Percentiles rank a stretch among this genome's conserved stretches.
Evolutionary conservation across 2,329 filamentous ascomycete genomes (phyloP).

Genomic region (Leptographium lundbergii): DNA sequence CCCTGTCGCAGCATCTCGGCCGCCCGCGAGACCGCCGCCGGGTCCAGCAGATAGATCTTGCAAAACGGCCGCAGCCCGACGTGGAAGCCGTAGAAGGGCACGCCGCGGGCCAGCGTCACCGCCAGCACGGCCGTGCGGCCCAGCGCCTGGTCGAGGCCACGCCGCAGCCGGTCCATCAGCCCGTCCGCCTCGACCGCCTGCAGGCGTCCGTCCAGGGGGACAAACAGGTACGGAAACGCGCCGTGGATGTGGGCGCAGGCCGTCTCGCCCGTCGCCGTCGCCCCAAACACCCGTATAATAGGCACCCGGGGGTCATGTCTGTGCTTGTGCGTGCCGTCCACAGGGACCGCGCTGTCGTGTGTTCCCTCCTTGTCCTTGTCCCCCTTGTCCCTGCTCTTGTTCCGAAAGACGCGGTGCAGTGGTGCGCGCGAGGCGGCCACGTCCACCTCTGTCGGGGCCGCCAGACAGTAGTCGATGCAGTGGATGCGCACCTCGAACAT

Average conservation of each 20-base stretch:
- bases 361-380: background rate
- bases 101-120: slow-evolving; percentile 81
- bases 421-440: slow-evolving; percentile 42
- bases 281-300: slow-evolving; percentile 21
- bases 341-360: too few relatives aligned
- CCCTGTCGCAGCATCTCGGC: slow-evolving; percentile 81
- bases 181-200: slow-evolving; percentile 2
- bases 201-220: slow-evolving; percentile 24
- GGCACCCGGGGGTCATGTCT: slow-evolving; percentile 30
- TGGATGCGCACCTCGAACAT: slow-evolving; percentile 85
- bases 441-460: slow-evolving; percentile 65
- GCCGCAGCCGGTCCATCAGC: slow-evolving; percentile 41
- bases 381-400: background rate
- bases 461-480: slow-evolving; percentile 91
- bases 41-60: slow-evolving; percentile 91
- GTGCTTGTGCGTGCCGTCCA: background rate
- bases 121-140: slow-evolving; percentile 63
- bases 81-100: slow-evolving; percentile 92
- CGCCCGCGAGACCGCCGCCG: slow-evolving; percentile 72
- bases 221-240: slow-evolving; percentile 88
- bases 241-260: slow-evolving; percentile 88
- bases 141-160: slow-evolving; percentile 83
- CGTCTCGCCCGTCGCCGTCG: background rate
- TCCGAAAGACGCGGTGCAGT: background rate
- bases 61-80: slow-evolving; percentile 85